Percentiles rank a stretch among this genome's conserved stretches.
phyloP scores from a whole-genome alignment of 1,284 basidiomycete species.

The Tilletia indica region DNA sequence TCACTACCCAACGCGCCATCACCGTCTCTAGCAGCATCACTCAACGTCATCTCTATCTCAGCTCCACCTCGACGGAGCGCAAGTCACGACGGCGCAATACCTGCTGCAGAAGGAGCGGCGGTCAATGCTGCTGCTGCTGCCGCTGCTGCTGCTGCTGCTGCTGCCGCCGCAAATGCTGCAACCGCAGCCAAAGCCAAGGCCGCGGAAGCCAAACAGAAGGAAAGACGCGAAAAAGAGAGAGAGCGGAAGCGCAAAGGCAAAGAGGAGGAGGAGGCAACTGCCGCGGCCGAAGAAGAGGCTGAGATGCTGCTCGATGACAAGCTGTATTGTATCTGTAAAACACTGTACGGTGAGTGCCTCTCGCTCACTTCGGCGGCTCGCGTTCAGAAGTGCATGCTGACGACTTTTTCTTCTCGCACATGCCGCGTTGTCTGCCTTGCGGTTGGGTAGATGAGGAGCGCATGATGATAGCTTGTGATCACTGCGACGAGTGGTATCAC shows the following conservation, averaged over 20 bases:
- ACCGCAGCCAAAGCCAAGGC: neutral
- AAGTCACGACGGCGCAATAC: neutral
- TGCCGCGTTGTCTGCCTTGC: neutral
- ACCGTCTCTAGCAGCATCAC: too few relatives aligned
- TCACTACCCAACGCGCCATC: too few relatives aligned
- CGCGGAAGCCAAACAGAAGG: neutral
- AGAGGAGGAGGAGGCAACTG: conserved; percentile 27
- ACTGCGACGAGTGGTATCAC: conserved; percentile 51
- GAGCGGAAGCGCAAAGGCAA: neutral
- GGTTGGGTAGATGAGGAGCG: conserved; percentile 34
- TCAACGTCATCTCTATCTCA: neutral
- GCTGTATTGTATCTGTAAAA: conserved; percentile 39
- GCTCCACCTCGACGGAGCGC: neutral
- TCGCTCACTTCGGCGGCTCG: neutral
- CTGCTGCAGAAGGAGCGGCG: neutral
- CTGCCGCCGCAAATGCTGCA: neutral
- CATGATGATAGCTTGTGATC: conserved; percentile 51
- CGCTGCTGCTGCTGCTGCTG: neutral
- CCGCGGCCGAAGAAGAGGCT: neutral
- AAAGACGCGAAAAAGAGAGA: conserved; percentile 8
- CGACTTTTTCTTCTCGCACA: neutral
- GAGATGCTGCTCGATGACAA: conserved; percentile 26
- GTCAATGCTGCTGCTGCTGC: neutral
- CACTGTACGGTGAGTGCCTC: conserved; percentile 25
- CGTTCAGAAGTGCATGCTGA: neutral